phyloP scores from a whole-genome alignment of 352 stramenopile species.

The Pythium guiyangense region DNA sequence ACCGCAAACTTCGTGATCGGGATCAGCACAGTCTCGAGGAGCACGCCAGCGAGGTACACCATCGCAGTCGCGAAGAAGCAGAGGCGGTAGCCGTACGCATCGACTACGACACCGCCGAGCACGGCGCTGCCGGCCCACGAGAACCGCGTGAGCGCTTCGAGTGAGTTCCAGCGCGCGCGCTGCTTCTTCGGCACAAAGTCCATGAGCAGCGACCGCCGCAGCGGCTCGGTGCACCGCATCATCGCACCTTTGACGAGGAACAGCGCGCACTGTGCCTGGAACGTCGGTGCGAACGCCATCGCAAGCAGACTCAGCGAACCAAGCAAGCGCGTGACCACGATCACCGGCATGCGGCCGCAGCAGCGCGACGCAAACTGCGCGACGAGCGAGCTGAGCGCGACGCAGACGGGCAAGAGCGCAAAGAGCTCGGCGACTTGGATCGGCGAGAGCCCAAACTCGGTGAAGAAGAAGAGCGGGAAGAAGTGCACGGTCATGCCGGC shows the following conservation, averaged over 20 bases:
- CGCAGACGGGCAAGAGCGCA: constrained; percentile 40
- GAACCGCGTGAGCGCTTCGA: constrained; percentile 60
- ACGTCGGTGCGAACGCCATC: constrained; percentile 33
- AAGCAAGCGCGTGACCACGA: constrained; percentile 37
- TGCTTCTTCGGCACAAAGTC: constrained; percentile 61
- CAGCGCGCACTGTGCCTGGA: constrained; percentile 32
- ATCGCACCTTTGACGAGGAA: constrained; percentile 51
- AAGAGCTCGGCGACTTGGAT: constrained; percentile 56
- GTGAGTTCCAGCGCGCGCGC: constrained; percentile 67
- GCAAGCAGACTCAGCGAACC: constrained; percentile 35
- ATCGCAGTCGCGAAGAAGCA: constrained; percentile 52
- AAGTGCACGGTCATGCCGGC: constrained; percentile 52
- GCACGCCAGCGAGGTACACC: constrained; percentile 38
- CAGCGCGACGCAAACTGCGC: constrained; percentile 34
- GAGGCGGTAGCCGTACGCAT: constrained; percentile 52
- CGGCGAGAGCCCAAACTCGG: constrained; percentile 48
- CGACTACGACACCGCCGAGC: constrained; percentile 54
- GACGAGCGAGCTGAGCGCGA: constrained; percentile 36
- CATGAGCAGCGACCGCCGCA: constrained; percentile 70
- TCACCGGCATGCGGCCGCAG: constrained; percentile 46
- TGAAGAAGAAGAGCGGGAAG: constrained; percentile 63
- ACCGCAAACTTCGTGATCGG: constrained; percentile 43
- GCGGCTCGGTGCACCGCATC: constrained; percentile 56
- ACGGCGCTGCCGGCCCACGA: constrained; percentile 63
- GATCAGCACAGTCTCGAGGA: constrained; percentile 51